Conservation (phyloP, 2,329 filamentous ascomycete species). For the Alternaria triticina region DNA sequence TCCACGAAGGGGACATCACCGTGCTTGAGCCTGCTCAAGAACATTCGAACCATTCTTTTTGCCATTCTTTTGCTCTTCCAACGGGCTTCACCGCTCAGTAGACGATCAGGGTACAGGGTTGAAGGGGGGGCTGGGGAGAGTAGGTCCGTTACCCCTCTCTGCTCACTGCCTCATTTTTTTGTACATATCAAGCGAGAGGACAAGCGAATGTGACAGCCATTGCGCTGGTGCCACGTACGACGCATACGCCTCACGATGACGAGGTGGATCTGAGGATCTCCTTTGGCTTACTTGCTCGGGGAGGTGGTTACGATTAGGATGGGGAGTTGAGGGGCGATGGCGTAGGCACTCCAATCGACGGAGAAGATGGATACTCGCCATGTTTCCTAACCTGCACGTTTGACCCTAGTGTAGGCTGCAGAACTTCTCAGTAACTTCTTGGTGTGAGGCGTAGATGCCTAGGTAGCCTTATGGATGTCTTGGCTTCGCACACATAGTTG, state of each 20-base stretch:
- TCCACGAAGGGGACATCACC: slow-evolving; percentile 27
- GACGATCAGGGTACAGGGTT: neutral
- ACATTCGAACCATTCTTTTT: slow-evolving; percentile 18
- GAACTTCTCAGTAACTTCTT: neutral
- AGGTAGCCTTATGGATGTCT: neutral
- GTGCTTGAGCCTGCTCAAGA: slow-evolving; percentile 19
- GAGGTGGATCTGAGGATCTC: neutral
- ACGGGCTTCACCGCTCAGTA: neutral
- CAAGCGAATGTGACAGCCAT: neutral
- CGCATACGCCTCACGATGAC: neutral
- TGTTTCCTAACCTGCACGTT: neutral
- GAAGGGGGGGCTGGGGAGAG: neutral
- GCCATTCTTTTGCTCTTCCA: neutral
- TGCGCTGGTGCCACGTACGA: neutral
- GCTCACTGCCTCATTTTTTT: slow-evolving; percentile 1
- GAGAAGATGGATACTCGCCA: neutral
- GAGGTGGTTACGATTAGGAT: neutral
- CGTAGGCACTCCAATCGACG: neutral
- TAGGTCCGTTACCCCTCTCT: neutral
- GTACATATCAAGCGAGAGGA: neutral
- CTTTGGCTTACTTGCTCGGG: neutral
- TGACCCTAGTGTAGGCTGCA: neutral
- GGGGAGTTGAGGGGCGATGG: neutral
- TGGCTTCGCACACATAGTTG: neutral
- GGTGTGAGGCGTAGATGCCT: neutral